A percentile compares a stretch with the other conserved stretches of the same genome.
Conservation (phyloP, 2,329 filamentous ascomycete genomes). For the Fusarium luffae region DNA sequence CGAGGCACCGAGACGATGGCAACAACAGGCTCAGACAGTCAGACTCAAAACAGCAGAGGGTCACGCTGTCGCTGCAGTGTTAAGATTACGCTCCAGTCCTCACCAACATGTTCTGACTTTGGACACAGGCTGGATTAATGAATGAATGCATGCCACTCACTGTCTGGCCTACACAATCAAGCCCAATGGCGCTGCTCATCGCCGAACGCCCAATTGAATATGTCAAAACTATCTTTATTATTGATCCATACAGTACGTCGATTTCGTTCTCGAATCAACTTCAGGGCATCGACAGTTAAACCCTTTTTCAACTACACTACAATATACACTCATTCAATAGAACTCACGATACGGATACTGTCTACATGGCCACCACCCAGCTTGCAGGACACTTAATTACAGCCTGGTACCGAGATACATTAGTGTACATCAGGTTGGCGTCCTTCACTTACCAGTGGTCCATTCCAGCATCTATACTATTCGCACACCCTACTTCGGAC, state of each 20-base stretch:
- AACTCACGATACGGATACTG: background rate
- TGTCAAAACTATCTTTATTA: background rate
- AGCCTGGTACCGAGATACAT: background rate
- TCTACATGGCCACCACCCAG: background rate
- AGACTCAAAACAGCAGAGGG: conserved; percentile 36
- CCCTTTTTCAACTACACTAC: background rate
- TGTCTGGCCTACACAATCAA: background rate
- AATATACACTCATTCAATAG: background rate
- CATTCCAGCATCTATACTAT: conserved; percentile 6
- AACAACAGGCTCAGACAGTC: conserved; percentile 35
- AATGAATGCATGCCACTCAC: background rate
- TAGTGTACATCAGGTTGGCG: background rate
- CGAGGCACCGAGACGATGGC: conserved; percentile 26
- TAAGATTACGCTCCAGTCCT: conserved; percentile 36
- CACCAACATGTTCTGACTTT: conserved; percentile 3
- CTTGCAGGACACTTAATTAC: conserved; percentile 2
- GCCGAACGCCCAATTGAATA: conserved; percentile 11
- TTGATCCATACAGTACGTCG: background rate
- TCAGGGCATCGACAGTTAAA: conserved; percentile 18
- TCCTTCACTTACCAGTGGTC: background rate
- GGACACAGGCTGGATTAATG: background rate
- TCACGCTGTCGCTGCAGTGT: conserved; percentile 41
- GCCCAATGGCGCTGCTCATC: background rate
- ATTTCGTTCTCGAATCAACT: conserved; percentile 24
- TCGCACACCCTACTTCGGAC: background rate